phyloP scores from a whole-genome alignment of 257 asterid species.

The Solanum bulbocastanum region DNA sequence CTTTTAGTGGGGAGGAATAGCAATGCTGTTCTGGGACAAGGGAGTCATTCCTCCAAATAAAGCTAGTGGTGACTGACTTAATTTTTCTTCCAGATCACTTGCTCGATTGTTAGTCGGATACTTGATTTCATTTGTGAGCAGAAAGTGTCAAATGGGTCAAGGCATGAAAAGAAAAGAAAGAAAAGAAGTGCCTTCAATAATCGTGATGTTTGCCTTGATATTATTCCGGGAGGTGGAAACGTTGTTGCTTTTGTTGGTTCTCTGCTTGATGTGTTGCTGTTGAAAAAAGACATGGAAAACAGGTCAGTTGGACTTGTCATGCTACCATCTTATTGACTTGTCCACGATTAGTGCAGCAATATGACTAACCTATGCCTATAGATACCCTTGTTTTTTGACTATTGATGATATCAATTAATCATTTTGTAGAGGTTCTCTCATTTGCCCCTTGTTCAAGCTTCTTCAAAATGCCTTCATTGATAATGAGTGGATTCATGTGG shows the following conservation, averaged over 20 bases:
- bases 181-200: constrained; percentile 22
- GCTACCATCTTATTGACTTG: not conserved
- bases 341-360: not conserved
- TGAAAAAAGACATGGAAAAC: constrained; percentile 60
- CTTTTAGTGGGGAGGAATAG: not conserved
- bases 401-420: constrained; percentile 9
- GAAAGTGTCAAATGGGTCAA: constrained; percentile 21
- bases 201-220: constrained; percentile 9
- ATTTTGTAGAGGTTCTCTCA: constrained; percentile 53
- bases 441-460: constrained; percentile 66
- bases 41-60: not conserved
- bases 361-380: not conserved
- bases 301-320: constrained; percentile 33
- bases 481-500: constrained; percentile 29
- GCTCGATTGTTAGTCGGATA: constrained; percentile 34
- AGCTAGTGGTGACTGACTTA: constrained; percentile 7
- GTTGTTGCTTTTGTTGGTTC: constrained; percentile 36
- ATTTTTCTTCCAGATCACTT: constrained; percentile 49
- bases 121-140: constrained; percentile 42
- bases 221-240: constrained; percentile 28
- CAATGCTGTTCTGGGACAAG: not conserved
- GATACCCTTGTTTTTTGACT: not conserved
- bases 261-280: constrained; percentile 67
- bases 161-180: constrained; percentile 52
- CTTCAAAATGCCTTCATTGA: constrained; percentile 36